Base-by-base conservation (phyloP, 179 eudicot genomes). In the Monotropa hypopitys region DNA sequence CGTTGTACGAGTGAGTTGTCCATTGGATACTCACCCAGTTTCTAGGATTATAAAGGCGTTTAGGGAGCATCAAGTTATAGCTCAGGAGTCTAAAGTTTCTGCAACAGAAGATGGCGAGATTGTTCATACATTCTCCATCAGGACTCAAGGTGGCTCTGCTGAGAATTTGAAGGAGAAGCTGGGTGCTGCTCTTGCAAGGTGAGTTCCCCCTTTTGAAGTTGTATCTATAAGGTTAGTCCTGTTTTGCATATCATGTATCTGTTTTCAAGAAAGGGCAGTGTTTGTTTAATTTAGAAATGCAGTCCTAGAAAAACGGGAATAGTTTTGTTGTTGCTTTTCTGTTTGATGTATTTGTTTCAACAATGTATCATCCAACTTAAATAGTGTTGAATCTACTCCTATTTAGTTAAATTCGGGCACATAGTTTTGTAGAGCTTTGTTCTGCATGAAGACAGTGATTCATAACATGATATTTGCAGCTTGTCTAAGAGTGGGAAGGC, bases 11-110 rank as follows among this genome's bases (percentile, higher is more conserved):
- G 90, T 89, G 50, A 86, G 85, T 32, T 85, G 86, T 71, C 84
- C 91, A 8, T 77, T 89, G 80, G 87, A 85, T 26, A 46, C 81
- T n/a, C 98, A 93, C 62, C 98, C 98, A 1, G 88, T 86, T 16
- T 86, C 89, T 0, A 82, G 83, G 42, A 74, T 93, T 45, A 82
- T 89, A 70, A 84, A 82, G 54, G 86, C 89, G 11, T 83, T 93
- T 71, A 84, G 87, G 66, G 89, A 90, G n/a, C 87, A 88, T 0
- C 79, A 84, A 49, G 78, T 85, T 51, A 74, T 70, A 1, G 83
- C 89, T 3, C 51, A 86, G 0, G 92, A 90, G 23, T 90, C 98
- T 0, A 90, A 88, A 45, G 81, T 93, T 40, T 83, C 88, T 2
- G 30, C 67, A 61, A 80, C 90, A 10, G 87, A 82, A 40, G 84